Evolutionary conservation across 805 yeast species (phyloP), one percentile per base, ranked within the genome.

Genomic region (Ogataea allantospora): DNA sequence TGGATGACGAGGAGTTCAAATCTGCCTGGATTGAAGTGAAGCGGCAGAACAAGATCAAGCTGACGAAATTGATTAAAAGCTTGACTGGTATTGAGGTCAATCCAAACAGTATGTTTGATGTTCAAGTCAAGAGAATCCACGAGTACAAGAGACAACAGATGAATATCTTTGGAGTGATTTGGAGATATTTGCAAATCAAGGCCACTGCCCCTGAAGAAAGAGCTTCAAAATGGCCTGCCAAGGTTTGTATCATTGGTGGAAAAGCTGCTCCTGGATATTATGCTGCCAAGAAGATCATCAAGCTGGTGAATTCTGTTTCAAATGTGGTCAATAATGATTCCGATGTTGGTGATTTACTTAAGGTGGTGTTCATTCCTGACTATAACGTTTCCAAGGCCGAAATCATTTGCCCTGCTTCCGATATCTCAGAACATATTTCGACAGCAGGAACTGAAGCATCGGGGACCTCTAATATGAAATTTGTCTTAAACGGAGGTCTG

Each of bases 401-500:
- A 66, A 75, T 88, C 42, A 86, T 88, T 55, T 74, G 79, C 48
- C 96, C 96, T 17, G 96, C 91, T 14, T 80, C 91, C 30, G 97
- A 88, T 61, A 70, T 88, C 54, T 83, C 93, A 31, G 93, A 88
- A 67, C 97, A 88, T 66, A 88, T 88, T 50, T 88, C 96, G 10
- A 88, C 97, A 28, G 97, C 97, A 7, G 97, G 97, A 53, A 88
- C 97, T 19, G 97, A 88, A 62, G 97, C 96, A 15, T 83, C 95
- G 1, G 97, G 97, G 58, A 88, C 97, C 22, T 85, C 95, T 23
- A 88, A 88, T 68, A 88, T 88, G 97, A 88, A 88, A 67, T 88
- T 88, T 60, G 95, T 88, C 16, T 70, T 88, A 65, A 88, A 88
- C 57, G 97, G 96, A 64, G 97, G 97, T 34, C 74, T 88, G 48